Evolutionary conservation across 768 basidiomycete genomes (phyloP).

Genomic region (Gyrodon lividus): DNA sequence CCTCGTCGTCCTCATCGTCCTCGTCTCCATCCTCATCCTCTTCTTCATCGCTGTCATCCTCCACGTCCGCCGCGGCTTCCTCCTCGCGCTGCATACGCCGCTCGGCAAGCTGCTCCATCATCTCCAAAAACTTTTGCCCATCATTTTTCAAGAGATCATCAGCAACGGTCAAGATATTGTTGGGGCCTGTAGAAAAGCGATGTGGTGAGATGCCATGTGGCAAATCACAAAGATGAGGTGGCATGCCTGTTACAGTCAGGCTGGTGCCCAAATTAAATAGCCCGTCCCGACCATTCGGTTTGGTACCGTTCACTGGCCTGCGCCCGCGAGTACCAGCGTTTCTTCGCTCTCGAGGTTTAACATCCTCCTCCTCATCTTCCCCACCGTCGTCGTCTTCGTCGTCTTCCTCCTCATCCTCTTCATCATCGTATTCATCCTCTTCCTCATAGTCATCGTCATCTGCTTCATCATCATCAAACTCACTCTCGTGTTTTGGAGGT

Average conservation of each 20-base stretch:
- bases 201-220: conserved; percentile 3
- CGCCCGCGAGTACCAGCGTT: conserved; percentile 35
- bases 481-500: conserved; percentile 53
- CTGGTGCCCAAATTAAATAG: conserved; percentile 79
- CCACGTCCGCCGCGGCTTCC: conserved; percentile 57
- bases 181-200: conserved; percentile 54
- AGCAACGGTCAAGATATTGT: conserved; percentile 96
- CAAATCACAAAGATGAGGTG: conserved; percentile 5
- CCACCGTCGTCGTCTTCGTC: conserved; percentile 70
- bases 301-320: conserved; percentile 43
- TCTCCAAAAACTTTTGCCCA: conserved; percentile 98
- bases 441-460: conserved; percentile 55
- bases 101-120: conserved; percentile 99
- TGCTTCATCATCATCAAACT: conserved; percentile 65
- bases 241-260: conserved; percentile 78
- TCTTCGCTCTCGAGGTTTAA: conserved; percentile 42
- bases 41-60: conserved; percentile 59
- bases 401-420: conserved; percentile 67
- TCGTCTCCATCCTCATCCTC: conserved; percentile 61
- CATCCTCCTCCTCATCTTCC: conserved; percentile 56
- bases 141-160: conserved; percentile 99
- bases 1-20: conserved; percentile 64
- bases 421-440: conserved; percentile 56
- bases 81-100: conserved; percentile 91
- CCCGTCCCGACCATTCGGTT: conserved; percentile 56